Base-by-base conservation (phyloP, 345 rosid genomes). In the Microcos paniculata region DNA sequence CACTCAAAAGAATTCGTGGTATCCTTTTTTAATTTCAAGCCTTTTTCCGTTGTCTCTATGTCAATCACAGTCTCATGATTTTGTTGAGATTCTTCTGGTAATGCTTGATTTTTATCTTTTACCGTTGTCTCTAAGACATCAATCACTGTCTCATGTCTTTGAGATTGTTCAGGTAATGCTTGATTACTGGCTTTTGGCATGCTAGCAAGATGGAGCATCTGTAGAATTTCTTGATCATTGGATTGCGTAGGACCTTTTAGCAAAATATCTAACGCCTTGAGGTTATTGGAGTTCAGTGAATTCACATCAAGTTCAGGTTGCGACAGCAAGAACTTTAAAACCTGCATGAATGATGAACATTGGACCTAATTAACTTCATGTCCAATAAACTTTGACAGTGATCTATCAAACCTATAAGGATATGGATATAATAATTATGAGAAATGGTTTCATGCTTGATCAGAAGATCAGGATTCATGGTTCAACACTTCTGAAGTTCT, bases 241-340 rank as follows among this genome's bases (percentile, higher is more conserved):
- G 75, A 71, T 71, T 71, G 64, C 51, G 38, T 71, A 15, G 75
- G 75, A 71, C 63, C 75, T 55, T 56, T 56, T 16, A 14, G 52
- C 63, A 55, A 30, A 23, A 56, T 71, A 56, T 56, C 64, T 15
- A 56, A 15, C 14, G 75, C 63, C 51, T 35, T 71, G 0, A 35
- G 64, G 12, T 56, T 15, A 35, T 7, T 21, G 63, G 75, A 71
- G 56, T 71, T 71, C 64, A 71, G n/a, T 7, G 75, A 21, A 45
- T 71, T 71, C 24, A 71, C 75, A 56, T 71, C 75, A 55, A 71
- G 75, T 13, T 69, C 38, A 30, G 73, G 43, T 30, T 48, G 58
- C 7, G 0, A 8, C 1, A 69, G 59, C 43, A 69, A 31, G 15
- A 69, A 69, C 9, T 16, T 69, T 21, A 69, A 28, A 7, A 69